Percentiles rank a stretch among this genome's conserved stretches.
Evolutionary conservation across 805 yeast genomes (phyloP).

Genomic region (Isabelozyma gotoi): DNA sequence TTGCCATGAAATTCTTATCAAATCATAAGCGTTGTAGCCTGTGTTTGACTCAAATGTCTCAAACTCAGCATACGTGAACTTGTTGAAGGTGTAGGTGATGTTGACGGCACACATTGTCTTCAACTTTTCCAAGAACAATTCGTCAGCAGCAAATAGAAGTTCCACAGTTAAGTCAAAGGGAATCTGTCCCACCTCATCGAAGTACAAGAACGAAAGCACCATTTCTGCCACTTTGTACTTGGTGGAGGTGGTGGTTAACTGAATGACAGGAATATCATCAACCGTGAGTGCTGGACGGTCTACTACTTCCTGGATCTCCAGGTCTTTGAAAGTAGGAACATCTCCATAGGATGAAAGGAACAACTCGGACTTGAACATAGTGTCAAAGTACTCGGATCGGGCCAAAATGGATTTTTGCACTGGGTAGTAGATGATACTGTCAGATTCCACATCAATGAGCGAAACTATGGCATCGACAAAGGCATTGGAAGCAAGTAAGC

Average conservation of each 20-base stretch:
- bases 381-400: constrained; percentile 62
- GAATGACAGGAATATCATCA: constrained; percentile 12
- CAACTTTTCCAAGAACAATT: constrained; percentile 57
- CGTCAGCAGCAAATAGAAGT: constrained; percentile 58
- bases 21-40: constrained; percentile 50
- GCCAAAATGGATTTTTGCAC: constrained; percentile 60
- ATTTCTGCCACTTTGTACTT: constrained; percentile 43
- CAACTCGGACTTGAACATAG: constrained; percentile 55
- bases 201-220: constrained; percentile 56
- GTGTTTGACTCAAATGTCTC: constrained; percentile 13
- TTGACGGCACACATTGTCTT: constrained; percentile 62
- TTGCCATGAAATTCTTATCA: constrained; percentile 67
- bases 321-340: constrained; percentile 10
- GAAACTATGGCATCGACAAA: constrained; percentile 51
- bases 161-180: constrained; percentile 54
- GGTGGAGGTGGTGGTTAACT: constrained; percentile 11
- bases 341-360: constrained; percentile 15
- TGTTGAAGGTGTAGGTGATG: constrained; percentile 31
- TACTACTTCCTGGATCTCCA: constrained; percentile 11
- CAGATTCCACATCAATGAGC: constrained; percentile 27
- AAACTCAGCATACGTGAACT: constrained; percentile 18
- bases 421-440: constrained; percentile 48
- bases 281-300: constrained; percentile 10
- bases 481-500: constrained; percentile 18
- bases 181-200: constrained; percentile 51